Conservation (phyloP, 371 early-diverging fungal species). For the Saksenaea oblongispora region DNA sequence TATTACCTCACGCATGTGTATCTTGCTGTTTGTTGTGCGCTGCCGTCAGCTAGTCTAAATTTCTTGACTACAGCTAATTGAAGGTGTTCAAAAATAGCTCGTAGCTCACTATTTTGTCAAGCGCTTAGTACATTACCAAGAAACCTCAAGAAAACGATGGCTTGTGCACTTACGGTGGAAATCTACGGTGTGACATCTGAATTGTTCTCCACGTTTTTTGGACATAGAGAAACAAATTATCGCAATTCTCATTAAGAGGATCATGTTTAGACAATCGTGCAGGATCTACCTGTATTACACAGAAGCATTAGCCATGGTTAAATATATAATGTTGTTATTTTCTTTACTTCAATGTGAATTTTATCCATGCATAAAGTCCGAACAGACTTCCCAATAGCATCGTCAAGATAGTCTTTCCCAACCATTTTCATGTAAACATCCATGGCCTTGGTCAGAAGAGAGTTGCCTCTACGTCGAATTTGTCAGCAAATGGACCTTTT, state of each 20-base stretch:
- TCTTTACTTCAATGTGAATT: constrained; percentile 39
- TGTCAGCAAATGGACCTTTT: not conserved
- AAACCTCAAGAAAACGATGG: too few relatives aligned
- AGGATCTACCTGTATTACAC: constrained; percentile 23
- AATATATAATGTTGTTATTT: constrained; percentile 8
- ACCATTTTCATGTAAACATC: constrained; percentile 82
- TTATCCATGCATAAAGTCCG: constrained; percentile 55
- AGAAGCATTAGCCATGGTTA: not conserved
- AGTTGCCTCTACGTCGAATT: constrained; percentile 62
- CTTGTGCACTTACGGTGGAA: constrained; percentile 24
- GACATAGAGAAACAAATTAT: constrained; percentile 12
- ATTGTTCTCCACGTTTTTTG: constrained; percentile 10
- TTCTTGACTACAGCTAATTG: constrained; percentile 39
- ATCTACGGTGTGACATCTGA: constrained; percentile 18
- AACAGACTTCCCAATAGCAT: constrained; percentile 67
- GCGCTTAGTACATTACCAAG: not conserved
- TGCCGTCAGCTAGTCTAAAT: constrained; percentile 28
- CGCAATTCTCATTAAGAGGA: constrained; percentile 6
- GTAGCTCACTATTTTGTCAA: constrained; percentile 34
- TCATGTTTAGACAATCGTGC: constrained; percentile 17
- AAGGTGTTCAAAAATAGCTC: constrained; percentile 54
- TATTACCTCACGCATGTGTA: constrained; percentile 50
- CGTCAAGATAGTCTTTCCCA: constrained; percentile 73
- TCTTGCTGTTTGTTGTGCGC: constrained; percentile 33
- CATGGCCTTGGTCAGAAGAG: constrained; percentile 75